Evolutionary conservation across 2,329 filamentous ascomycete genomes (phyloP).

Genomic region (Pseudogymnoascus destructans): DNA sequence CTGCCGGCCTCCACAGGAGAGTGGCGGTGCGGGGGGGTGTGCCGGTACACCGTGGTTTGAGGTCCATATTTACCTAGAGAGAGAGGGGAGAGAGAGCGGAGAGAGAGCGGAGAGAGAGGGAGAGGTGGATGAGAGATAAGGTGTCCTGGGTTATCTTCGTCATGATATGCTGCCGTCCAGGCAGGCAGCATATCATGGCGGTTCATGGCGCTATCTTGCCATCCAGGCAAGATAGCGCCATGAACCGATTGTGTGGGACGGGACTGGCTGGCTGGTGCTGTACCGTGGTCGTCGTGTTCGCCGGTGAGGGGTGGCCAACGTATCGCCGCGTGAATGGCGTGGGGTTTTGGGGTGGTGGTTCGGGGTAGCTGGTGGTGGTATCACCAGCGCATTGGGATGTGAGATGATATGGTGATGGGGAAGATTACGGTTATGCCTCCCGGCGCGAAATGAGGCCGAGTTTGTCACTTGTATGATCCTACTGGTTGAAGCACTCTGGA

Average conservation of each 20-base stretch:
- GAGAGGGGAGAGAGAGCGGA: not conserved
- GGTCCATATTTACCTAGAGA: not conserved
- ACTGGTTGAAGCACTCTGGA: not conserved
- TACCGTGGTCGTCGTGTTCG: not conserved
- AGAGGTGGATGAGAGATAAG: not conserved
- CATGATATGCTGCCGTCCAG: not conserved
- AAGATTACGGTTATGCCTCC: not conserved
- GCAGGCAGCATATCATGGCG: no score
- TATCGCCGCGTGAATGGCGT: not conserved
- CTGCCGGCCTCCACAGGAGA: not conserved
- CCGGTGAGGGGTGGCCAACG: no score
- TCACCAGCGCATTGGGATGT: not conserved
- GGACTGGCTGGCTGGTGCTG: not conserved
- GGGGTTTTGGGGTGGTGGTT: not conserved
- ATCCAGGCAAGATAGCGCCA: not conserved
- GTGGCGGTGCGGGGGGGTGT: not conserved
- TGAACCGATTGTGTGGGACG: not conserved
- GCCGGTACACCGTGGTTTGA: not conserved
- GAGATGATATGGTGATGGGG: not conserved
- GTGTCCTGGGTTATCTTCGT: not conserved
- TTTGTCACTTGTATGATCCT: not conserved
- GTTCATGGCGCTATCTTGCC: no score
- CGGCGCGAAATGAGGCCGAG: not conserved
- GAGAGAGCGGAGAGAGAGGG: no score
- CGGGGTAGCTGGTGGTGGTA: no score